Evolutionary conservation across 2,329 filamentous ascomycete genomes (phyloP), one percentile per base, ranked within the genome.

Genomic region (Claviceps cyperi): DNA sequence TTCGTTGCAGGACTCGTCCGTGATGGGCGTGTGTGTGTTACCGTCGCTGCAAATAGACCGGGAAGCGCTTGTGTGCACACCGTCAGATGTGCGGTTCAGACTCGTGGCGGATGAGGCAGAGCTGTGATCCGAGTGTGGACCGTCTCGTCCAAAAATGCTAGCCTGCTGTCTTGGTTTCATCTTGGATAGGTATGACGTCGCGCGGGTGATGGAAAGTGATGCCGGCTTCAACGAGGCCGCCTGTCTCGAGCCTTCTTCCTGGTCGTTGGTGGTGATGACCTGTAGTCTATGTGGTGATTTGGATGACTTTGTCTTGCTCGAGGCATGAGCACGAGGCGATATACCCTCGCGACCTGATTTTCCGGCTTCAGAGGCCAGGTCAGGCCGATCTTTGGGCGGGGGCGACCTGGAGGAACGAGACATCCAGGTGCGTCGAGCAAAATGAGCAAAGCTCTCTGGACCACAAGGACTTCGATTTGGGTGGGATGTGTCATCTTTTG

Each of bases 171-270:
- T 76, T 28, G 59, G 58, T 53, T 64, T 68, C 52, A 77, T 72
- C 59, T 68, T 77, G 52, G 68, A 71, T 48, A 80, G 63, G 58
- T 76, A 78, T 40, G 63, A 63, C 53, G 66, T 70, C 46, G 74
- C 69, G 47, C 71, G 69, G 47, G 64, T 67, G 47, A 73, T 61
- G 2, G 67, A 61, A 40, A 65, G 68, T 28, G 67, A 62, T 21
- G 60, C 59, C 53, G 64, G 55, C 51, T 65, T 68, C 37, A 63
- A 55, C 13, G 67, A 63, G 35, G 73, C 69, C 37, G 57, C 56
- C 22, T 56, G 55, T 37, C 56, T 57, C 48, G 52, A 54, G 39
- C 55, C 50, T 28, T 38, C 48, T 54, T 53, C 52, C 50, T 55
- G 58, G 57, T 52, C 55, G 51, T 53, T 59, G 46, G 41, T 51